Conservation (phyloP, 768 basidiomycete genomes). For the Lentinus tigrinus region DNA sequence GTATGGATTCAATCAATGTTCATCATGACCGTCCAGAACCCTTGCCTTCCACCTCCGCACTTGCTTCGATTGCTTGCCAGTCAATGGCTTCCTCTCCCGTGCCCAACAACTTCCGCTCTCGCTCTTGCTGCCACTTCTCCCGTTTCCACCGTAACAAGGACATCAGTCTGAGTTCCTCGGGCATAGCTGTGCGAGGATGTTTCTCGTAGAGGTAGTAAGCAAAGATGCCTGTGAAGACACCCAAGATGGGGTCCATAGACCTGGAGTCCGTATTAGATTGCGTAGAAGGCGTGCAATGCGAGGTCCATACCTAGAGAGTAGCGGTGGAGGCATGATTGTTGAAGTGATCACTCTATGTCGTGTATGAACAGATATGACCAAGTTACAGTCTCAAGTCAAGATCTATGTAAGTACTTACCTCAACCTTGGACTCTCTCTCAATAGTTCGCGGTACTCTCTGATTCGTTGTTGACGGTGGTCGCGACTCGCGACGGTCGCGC, state of each 20-base stretch:
- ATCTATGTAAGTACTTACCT: too few relatives aligned
- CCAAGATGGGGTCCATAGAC: slow-evolving; percentile 67
- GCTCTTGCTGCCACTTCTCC: slow-evolving; percentile 36
- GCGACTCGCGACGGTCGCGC: too few relatives aligned
- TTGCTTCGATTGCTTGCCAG: slow-evolving; percentile 21
- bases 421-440: too few relatives aligned
- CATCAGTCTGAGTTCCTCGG: slow-evolving; percentile 51
- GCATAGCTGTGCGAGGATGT: slow-evolving; percentile 69
- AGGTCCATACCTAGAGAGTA: slow-evolving; percentile 49
- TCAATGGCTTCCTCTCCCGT: slow-evolving; percentile 18
- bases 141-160: slow-evolving; percentile 69
- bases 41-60: slow-evolving; percentile 7
- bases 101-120: slow-evolving; percentile 16
- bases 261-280: slow-evolving; percentile 34
- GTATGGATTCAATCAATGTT: background rate
- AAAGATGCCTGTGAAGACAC: slow-evolving; percentile 73
- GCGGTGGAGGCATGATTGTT: slow-evolving; percentile 43
- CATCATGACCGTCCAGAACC: background rate
- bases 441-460: too few relatives aligned
- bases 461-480: too few relatives aligned
- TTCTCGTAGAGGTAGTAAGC: slow-evolving; percentile 82
- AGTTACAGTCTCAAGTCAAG: too few relatives aligned
- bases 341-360: background rate
- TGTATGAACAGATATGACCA: background rate
- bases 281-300: background rate